Evolutionary conservation across 805 yeast species (phyloP).

Genomic region (Schwanniomyces pseudopolymorphus): DNA sequence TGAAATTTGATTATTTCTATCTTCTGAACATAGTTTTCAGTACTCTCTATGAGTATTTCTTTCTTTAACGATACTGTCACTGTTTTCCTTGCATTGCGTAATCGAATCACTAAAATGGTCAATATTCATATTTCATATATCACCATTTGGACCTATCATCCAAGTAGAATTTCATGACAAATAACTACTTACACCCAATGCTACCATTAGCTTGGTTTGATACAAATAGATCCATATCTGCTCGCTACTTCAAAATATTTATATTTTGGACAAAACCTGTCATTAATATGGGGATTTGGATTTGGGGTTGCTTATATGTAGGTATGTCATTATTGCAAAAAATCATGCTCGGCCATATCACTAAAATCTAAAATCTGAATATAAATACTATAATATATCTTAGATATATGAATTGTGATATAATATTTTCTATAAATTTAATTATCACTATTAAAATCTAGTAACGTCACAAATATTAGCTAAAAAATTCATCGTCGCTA

Average conservation of each 20-base stretch:
- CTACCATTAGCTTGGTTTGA: conserved; percentile 18
- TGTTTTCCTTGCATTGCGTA: conserved; percentile 9
- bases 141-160: not conserved
- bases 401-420: not conserved
- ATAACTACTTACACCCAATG: conserved; percentile 16
- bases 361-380: too few relatives aligned
- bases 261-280: not conserved
- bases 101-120: conserved; percentile 17
- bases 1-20: conserved; percentile 18
- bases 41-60: conserved; percentile 15
- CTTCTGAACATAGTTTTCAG: conserved; percentile 19
- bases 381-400: too few relatives aligned
- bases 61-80: conserved; percentile 10
- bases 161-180: not conserved
- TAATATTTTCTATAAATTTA: conserved; percentile 38
- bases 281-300: not conserved
- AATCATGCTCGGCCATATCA: too few relatives aligned
- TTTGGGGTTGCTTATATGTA: not conserved
- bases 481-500: not conserved
- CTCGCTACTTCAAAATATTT: not conserved
- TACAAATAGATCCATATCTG: conserved; percentile 15
- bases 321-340: not conserved
- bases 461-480: conserved; percentile 24
- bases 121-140: conserved; percentile 5
- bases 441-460: conserved; percentile 59